Evolutionary conservation across 1,139 yeast genomes (phyloP).

Genomic region (Debaryomyces subglobosus): DNA sequence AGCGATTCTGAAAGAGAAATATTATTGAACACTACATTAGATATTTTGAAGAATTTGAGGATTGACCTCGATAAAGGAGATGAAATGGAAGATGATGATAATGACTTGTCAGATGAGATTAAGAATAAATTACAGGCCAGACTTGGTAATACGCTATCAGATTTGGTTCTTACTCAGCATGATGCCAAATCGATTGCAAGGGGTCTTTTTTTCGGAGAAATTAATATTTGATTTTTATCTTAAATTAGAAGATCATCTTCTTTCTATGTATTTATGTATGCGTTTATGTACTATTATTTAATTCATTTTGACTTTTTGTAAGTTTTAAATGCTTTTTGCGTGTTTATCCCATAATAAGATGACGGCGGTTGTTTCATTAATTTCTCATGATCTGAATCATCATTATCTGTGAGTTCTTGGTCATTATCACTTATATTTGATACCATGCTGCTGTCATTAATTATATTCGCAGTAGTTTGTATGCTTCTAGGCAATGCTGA

Average conservation of each 20-base stretch:
- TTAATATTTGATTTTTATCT: conserved; percentile 20
- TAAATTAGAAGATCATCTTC: background rate
- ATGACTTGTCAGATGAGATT: conserved; percentile 44
- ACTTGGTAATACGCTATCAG: conserved; percentile 63
- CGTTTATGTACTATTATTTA: conserved; percentile 4
- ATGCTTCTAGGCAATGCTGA: background rate
- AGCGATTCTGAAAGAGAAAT: conserved; percentile 47
- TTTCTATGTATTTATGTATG: conserved; percentile 5
- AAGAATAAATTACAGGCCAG: conserved; percentile 51
- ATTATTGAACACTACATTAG: conserved; percentile 54
- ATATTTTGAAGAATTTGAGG: conserved; percentile 52
- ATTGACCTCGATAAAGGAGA: conserved; percentile 31
- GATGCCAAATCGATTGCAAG: conserved; percentile 61
- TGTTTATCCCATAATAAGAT: background rate
- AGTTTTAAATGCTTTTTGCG: conserved; percentile 2
- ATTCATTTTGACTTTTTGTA: background rate
- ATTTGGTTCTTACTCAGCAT: conserved; percentile 48
- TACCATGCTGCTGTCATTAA: background rate
- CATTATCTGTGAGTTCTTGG: background rate
- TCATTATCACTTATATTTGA: background rate
- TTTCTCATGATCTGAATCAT: conserved; percentile 1
- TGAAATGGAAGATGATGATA: conserved; percentile 17
- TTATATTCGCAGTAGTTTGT: background rate
- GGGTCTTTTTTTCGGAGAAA: conserved; percentile 81
- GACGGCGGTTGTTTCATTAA: background rate